phyloP scores from a whole-genome alignment of 1,139 yeast species.

The Dujonia santamariae region DNA sequence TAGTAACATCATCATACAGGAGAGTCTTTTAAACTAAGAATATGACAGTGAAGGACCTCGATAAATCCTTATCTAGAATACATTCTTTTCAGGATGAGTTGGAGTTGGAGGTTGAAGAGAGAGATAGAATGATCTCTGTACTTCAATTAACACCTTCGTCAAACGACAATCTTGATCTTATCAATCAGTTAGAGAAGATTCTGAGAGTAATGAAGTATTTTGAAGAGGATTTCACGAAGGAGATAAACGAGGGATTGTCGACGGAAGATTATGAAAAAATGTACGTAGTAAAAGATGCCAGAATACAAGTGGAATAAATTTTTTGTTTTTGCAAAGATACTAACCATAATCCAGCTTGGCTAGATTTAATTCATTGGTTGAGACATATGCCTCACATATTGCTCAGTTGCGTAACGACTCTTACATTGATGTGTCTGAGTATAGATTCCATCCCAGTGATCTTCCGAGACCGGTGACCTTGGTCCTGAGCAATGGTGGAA shows the following conservation, averaged over 20 bases:
- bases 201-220: conserved; percentile 26
- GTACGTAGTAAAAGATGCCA: conserved; percentile 4
- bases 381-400: conserved; percentile 21
- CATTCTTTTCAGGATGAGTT: conserved; percentile 33
- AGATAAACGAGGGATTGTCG: conserved; percentile 4
- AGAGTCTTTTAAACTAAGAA: no score
- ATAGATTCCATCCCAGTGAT: conserved; percentile 18
- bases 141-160: conserved; percentile 50
- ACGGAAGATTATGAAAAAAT: conserved; percentile 10
- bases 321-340: no score
- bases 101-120: conserved; percentile 46
- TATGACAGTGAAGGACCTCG: conserved; percentile 6
- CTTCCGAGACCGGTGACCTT: conserved; percentile 5
- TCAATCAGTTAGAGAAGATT: conserved; percentile 37
- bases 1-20: no score
- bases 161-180: conserved; percentile 53
- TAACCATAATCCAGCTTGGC: no score
- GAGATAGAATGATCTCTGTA: conserved; percentile 39
- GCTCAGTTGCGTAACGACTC: conserved; percentile 23
- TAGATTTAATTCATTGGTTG: conserved; percentile 15
- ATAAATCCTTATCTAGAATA: conserved; percentile 12
- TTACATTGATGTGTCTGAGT: conserved; percentile 35
- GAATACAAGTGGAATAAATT: no score
- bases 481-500: background rate
- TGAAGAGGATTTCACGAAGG: conserved; percentile 28